These are phyloP conservation scores for Penicillium sp. DNA, from an alignment of 2,329 filamentous ascomycete genomes.

Conservation along the genomic window DNA sequence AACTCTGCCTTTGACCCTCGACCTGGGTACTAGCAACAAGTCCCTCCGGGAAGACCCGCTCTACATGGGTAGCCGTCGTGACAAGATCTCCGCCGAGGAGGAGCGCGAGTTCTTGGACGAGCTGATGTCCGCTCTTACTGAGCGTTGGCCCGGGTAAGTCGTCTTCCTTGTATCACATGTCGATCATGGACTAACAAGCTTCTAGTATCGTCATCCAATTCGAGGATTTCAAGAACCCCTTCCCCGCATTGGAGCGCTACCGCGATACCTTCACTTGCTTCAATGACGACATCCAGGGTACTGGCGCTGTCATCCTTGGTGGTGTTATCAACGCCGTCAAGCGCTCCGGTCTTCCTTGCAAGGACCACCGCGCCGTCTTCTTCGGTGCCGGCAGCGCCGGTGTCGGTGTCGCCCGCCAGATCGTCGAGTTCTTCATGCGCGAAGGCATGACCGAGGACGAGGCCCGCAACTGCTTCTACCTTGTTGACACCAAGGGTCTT, in stretches of 20 bases:
- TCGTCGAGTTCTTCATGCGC: slow-evolving; percentile 94
- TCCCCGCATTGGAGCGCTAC: slow-evolving; percentile 89
- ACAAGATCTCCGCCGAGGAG: slow-evolving; percentile 74
- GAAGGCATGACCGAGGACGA: slow-evolving; percentile 86
- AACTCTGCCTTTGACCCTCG: slow-evolving; percentile 64
- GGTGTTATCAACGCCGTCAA: slow-evolving; percentile 78
- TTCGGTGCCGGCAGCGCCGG: slow-evolving; percentile 94
- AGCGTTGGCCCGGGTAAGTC: slow-evolving; percentile 62
- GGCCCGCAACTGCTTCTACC: slow-evolving; percentile 90
- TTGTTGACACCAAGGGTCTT: slow-evolving; percentile 95
- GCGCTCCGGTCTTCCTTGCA: slow-evolving; percentile 78
- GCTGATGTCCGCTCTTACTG: slow-evolving; percentile 88
- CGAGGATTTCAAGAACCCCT: slow-evolving; percentile 97
- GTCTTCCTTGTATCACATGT: too few species aligned
- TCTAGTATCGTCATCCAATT: slow-evolving; percentile 77
- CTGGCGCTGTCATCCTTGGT: slow-evolving; percentile 88
- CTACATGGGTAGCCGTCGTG: slow-evolving; percentile 86
- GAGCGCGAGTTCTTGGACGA: slow-evolving; percentile 95
- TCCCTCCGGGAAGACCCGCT: slow-evolving; percentile 73
- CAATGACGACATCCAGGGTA: slow-evolving; percentile 98
- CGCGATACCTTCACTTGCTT: slow-evolving; percentile 89
- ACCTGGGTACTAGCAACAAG: slow-evolving; percentile 67
- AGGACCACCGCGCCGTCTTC: slow-evolving; percentile 93
- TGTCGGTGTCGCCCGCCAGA: slow-evolving; percentile 96
- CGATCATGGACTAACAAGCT: too few species aligned